phyloP scores from a whole-genome alignment of 1,139 yeast genomes.

The Debaryomycetaceae sp. region DNA sequence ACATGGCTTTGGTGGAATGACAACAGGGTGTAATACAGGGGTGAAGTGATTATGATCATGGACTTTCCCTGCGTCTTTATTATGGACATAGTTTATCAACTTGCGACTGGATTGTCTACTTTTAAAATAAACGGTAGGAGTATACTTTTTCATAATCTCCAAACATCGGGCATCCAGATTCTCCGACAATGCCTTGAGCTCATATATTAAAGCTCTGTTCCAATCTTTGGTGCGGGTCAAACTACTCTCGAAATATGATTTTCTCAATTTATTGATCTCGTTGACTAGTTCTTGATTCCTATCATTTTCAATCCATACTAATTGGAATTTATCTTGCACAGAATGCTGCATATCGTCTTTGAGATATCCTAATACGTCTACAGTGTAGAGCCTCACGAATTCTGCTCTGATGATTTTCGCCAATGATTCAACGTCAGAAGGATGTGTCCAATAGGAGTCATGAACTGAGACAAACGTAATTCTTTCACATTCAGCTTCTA shows the following conservation, averaged over 20 bases:
- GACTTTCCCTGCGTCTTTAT: neutral
- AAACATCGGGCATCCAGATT: conserved; percentile 6
- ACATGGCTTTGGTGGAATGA: conserved; percentile 25
- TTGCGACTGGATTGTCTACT: conserved; percentile 3
- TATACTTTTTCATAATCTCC: conserved; percentile 12
- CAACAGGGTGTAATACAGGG: conserved; percentile 24
- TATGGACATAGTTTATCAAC: conserved; percentile 7
- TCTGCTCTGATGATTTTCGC: conserved; percentile 26
- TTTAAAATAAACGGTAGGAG: conserved; percentile 21
- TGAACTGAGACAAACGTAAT: conserved; percentile 40
- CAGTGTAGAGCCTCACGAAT: conserved; percentile 33
- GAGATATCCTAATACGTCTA: conserved; percentile 23
- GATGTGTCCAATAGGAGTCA: conserved; percentile 46
- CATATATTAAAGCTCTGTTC: conserved; percentile 14
- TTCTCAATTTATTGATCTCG: conserved; percentile 12
- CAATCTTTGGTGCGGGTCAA: neutral
- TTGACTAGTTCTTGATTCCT: conserved; percentile 16
- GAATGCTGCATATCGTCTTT: conserved; percentile 24
- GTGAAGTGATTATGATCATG: conserved; percentile 6
- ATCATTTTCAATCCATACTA: conserved; percentile 29
- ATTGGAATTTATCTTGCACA: conserved; percentile 25
- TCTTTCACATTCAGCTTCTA: conserved; percentile 15
- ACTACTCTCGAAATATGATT: conserved; percentile 5
- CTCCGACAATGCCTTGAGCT: conserved; percentile 9
- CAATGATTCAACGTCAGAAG: conserved; percentile 27